phyloP scores from a whole-genome alignment of 2,329 filamentous ascomycete species.

The Colletotrichum paranaense region DNA sequence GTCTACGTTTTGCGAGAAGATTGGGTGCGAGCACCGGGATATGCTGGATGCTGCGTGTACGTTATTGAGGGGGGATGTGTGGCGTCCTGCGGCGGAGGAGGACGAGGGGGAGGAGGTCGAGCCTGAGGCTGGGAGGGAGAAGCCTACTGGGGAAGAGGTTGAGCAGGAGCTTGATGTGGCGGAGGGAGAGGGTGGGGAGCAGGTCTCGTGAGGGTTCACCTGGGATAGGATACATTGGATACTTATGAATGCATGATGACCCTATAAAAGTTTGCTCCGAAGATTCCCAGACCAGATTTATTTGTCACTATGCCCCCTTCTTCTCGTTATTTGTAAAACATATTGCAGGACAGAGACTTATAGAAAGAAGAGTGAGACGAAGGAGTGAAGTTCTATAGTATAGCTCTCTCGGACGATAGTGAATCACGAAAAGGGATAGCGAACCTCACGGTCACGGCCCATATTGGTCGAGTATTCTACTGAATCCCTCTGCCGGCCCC shows the following conservation, averaged over 20 bases:
- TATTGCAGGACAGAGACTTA: no score
- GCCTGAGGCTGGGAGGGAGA: slow-evolving; percentile 4
- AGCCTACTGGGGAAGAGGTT: background rate
- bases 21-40: slow-evolving; percentile 22
- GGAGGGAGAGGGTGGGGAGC: background rate
- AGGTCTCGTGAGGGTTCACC: background rate
- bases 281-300: no score
- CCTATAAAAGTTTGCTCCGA: background rate
- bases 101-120: background rate
- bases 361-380: background rate
- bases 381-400: no score
- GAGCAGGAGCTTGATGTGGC: background rate
- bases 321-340: background rate
- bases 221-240: background rate
- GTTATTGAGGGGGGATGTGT: slow-evolving; percentile 17
- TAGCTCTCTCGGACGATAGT: no score
- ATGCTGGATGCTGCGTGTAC: slow-evolving; percentile 24
- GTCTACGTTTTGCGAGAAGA: slow-evolving; percentile 4
- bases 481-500: no score
- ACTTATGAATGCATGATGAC: slow-evolving; percentile 21
- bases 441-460: no score
- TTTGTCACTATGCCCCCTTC: background rate
- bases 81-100: slow-evolving; percentile 7
- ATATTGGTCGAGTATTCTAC: no score
- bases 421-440: no score